Evolutionary conservation across 805 yeast genomes (phyloP).

Genomic region (Priceomyces carsonii): DNA sequence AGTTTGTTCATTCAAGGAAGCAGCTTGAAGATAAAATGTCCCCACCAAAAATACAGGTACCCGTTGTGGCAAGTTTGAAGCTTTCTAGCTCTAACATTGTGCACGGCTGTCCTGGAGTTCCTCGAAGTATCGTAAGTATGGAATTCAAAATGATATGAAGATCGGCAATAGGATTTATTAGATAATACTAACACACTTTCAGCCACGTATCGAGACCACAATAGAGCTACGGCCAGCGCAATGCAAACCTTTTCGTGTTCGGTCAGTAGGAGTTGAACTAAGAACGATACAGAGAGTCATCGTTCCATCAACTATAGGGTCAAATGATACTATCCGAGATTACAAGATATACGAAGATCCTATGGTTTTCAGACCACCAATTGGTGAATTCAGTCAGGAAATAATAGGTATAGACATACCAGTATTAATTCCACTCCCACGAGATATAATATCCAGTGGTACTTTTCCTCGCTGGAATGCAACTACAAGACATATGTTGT

Average conservation of each 20-base stretch:
- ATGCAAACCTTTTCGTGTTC: conserved; percentile 47
- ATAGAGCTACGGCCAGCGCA: conserved; percentile 54
- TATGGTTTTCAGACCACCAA: conserved; percentile 36
- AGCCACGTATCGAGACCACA: conserved; percentile 59
- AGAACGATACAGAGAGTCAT: conserved; percentile 52
- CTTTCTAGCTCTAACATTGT: conserved; percentile 56
- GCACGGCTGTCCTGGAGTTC: conserved; percentile 69
- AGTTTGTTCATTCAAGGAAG: too few species aligned
- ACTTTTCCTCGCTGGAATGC: conserved; percentile 49
- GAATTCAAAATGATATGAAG: not conserved
- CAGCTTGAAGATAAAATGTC: too few species aligned
- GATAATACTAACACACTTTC: not conserved
- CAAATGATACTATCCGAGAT: conserved; percentile 34
- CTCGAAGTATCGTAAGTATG: conserved; percentile 39
- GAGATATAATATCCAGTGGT: conserved; percentile 55
- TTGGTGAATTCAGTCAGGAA: conserved; percentile 38
- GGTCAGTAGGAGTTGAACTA: conserved; percentile 50
- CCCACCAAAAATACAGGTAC: conserved; percentile 16
- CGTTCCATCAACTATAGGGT: conserved; percentile 39
- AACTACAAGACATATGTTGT: conserved; percentile 46
- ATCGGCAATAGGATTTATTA: not conserved
- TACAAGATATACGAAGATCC: conserved; percentile 37
- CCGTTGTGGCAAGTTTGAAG: conserved; percentile 40
- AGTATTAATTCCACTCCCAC: conserved; percentile 54
- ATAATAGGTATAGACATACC: conserved; percentile 61